Evolutionary conservation across 768 basidiomycete species (phyloP), one percentile per base, ranked within the genome.

Genomic region (Candolleomyces eurysporus): DNA sequence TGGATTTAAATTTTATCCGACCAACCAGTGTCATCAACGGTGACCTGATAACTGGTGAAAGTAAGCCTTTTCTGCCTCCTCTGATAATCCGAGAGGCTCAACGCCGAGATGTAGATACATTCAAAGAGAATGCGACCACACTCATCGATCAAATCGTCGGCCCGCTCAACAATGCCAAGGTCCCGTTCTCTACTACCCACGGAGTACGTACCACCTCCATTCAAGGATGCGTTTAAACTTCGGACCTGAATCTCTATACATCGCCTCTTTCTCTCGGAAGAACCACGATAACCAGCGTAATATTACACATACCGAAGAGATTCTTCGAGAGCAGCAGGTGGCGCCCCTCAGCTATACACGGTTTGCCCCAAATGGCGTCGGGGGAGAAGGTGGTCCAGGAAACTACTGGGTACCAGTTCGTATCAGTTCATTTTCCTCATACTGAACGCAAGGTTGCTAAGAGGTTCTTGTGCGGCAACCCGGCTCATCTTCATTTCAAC

Each of bases 351-450:
- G 84, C 64, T 90, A 90, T 67, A 90, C 89, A 0, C 83, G 88
- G 6, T 64, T 73, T 60, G 80, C 85, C 4, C 87, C 87, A 1
- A 68, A 76, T 13, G 84, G 86, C 10, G 76, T 89, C n/a, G 88
- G 89, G 8, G 89, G 89, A 0, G 67, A 70, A 26, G 82, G 80
- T 30, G 89, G 89, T 8, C 83, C 84, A 1, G 88, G 85, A 32
- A 90, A 86, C 63, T 91, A 90, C 66, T 91, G 90, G 90, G 87
- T 92, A 40, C 90, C 90, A 3, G 84, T 91, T 63, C n/a, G n/a
- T 58, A 26, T 13, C 36, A 48, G 48, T 6, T 17, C 57, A 9
- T 5, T 22, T 22, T 39, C 32, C 19, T 40, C 53, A 36, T 16
- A n/a, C 21, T 19, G 48, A 22, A 22, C 48, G 13, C 48, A 26